phyloP scores from a whole-genome alignment of 495 filamentous ascomycete genomes.

The Neurospora sp. region DNA sequence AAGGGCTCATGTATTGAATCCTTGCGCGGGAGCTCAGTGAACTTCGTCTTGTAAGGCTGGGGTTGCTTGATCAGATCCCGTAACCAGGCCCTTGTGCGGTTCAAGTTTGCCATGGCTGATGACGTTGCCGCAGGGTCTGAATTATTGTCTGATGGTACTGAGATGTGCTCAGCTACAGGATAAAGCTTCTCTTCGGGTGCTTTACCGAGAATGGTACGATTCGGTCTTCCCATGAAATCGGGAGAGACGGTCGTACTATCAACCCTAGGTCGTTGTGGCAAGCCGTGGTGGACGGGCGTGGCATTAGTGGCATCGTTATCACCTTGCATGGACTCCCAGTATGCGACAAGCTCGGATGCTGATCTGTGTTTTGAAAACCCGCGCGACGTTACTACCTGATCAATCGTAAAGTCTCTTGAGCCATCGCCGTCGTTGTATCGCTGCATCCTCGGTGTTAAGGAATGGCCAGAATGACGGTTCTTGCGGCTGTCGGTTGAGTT shows the following conservation, averaged over 20 bases:
- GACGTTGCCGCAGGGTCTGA: neutral
- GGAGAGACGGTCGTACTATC: neutral
- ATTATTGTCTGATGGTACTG: neutral
- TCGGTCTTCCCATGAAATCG: neutral
- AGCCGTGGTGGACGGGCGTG: neutral
- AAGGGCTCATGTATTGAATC: neutral
- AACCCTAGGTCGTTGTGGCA: neutral
- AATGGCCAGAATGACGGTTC: neutral
- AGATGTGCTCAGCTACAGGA: neutral
- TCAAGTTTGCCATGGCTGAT: slow-evolving; percentile 4
- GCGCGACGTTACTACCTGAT: neutral
- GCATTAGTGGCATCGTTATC: neutral
- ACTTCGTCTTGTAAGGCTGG: slow-evolving; percentile 10
- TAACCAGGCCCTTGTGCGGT: slow-evolving; percentile 13
- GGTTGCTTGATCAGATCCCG: slow-evolving; percentile 12
- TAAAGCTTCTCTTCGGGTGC: neutral
- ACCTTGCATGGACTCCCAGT: slow-evolving; percentile 11
- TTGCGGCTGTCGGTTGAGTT: neutral
- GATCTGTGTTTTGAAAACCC: slow-evolving; percentile 3
- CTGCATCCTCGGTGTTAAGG: slow-evolving; percentile 1
- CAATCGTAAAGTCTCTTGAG: neutral
- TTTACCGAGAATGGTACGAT: neutral
- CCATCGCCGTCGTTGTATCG: neutral
- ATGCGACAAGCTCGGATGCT: slow-evolving; percentile 13
- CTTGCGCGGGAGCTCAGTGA: slow-evolving; percentile 10